phyloP scores from a whole-genome alignment of 768 basidiomycete species.

The Calvatia gigantea region DNA sequence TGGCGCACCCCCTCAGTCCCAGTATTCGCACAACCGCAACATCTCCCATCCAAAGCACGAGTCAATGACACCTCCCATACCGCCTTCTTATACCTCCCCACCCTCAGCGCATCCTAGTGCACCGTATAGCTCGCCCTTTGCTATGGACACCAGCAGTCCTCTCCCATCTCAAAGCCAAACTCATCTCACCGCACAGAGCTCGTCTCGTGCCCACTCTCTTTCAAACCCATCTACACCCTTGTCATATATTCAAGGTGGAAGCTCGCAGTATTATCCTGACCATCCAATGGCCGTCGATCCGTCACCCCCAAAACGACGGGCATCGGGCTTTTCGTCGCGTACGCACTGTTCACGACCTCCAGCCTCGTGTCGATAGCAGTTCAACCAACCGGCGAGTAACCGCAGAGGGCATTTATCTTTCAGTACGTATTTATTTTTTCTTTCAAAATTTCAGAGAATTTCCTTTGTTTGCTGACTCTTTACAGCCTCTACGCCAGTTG shows the following conservation, averaged over 20 bases:
- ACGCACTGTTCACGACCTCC: conserved; percentile 71
- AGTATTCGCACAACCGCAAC: conserved; percentile 52
- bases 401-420: conserved; percentile 70
- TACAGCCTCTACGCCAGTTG: conserved; percentile 59
- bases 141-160: conserved; percentile 66
- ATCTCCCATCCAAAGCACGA: conserved; percentile 58
- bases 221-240: conserved; percentile 75
- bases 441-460: not conserved
- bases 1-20: conserved; percentile 35
- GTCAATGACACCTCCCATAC: conserved; percentile 41
- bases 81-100: conserved; percentile 58
- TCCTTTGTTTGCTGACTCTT: conserved; percentile 13
- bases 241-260: conserved; percentile 53
- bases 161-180: conserved; percentile 52
- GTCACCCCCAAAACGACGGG: conserved; percentile 61
- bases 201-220: conserved; percentile 50
- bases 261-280: conserved; percentile 57
- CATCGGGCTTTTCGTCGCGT: conserved; percentile 79
- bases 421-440: conserved; percentile 50
- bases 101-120: conserved; percentile 21
- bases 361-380: conserved; percentile 64
- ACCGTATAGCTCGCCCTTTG: conserved; percentile 34
- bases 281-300: conserved; percentile 75
- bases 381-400: conserved; percentile 74
- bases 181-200: conserved; percentile 46